A percentile compares a stretch with the other conserved stretches of the same genome.
These are phyloP conservation scores for Roridomyces roridus DNA, from an alignment of 768 basidiomycete genomes.

Conservation along the genomic window DNA sequence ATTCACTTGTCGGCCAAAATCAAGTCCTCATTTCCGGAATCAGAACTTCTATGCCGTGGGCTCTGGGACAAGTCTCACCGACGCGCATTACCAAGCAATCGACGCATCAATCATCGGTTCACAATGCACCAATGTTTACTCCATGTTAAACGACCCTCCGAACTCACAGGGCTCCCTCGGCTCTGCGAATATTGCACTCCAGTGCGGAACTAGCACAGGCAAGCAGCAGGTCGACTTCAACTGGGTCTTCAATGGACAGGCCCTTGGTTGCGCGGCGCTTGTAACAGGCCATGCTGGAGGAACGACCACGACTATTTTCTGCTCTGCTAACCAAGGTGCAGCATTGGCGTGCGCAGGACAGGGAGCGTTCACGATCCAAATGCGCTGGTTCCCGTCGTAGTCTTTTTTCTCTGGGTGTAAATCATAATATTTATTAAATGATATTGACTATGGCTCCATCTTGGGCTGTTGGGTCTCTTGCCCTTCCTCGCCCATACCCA, in stretches of 20 bases:
- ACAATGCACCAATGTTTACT: constrained; percentile 1
- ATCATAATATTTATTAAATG: too few species aligned
- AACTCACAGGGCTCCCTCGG: not conserved
- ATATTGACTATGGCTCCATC: too few species aligned
- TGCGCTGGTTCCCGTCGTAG: too few species aligned
- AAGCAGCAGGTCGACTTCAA: constrained; percentile 8
- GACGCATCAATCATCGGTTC: not conserved
- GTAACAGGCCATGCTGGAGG: too few species aligned
- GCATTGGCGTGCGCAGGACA: not conserved
- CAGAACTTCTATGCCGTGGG: constrained; percentile 16
- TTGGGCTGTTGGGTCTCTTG: constrained; percentile 31
- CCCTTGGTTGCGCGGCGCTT: not conserved
- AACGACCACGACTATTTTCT: not conserved
- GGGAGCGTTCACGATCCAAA: not conserved
- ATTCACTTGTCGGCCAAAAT: not conserved
- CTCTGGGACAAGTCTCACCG: constrained; percentile 3
- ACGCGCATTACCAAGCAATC: not conserved
- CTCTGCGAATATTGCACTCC: constrained; percentile 2
- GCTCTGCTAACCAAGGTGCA: not conserved
- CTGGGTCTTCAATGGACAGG: constrained; percentile 13
- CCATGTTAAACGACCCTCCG: not conserved
- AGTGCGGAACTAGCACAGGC: constrained; percentile 4
- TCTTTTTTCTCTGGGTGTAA: too few species aligned
- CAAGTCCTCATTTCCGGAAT: not conserved
- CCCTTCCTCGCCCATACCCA: constrained; percentile 54